Percentiles rank a stretch among this genome's conserved stretches.
Conservation (phyloP, 257 asterid species). For the Nicotiana undulata region DNA sequence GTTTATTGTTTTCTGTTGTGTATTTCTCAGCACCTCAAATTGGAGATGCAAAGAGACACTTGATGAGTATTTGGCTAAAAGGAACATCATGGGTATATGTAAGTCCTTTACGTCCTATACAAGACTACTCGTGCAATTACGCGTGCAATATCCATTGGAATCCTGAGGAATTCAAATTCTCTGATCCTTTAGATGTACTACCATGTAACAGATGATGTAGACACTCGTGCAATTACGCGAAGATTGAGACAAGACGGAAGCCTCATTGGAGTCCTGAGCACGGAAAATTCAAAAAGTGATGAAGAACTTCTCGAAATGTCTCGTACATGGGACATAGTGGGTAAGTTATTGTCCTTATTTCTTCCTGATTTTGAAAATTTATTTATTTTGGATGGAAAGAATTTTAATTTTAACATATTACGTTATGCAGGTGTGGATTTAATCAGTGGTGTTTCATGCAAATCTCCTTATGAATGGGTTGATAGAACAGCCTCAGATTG, state of each 20-base stretch:
- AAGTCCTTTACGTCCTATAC: slow-evolving; percentile 19
- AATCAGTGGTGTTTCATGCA: slow-evolving; percentile 79
- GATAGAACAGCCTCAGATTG: slow-evolving; percentile 54
- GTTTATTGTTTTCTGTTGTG: background rate
- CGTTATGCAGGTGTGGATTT: slow-evolving; percentile 75
- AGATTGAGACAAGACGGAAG: slow-evolving; percentile 82
- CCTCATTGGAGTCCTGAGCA: slow-evolving; percentile 90
- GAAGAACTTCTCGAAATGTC: slow-evolving; percentile 75
- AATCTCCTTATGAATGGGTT: slow-evolving; percentile 79
- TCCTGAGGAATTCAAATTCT: background rate
- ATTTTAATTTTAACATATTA: background rate
- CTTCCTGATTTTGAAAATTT: background rate
- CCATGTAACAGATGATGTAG: slow-evolving; percentile 69
- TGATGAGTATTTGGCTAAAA: slow-evolving; percentile 81
- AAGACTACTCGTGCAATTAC: too few species aligned
- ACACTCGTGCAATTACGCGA: slow-evolving; percentile 96
- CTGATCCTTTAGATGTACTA: slow-evolving; percentile 15
- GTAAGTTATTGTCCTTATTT: slow-evolving; percentile 27
- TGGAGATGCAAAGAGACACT: slow-evolving; percentile 77
- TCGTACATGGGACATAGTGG: slow-evolving; percentile 76
- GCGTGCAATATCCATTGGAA: too few species aligned
- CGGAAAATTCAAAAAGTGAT: slow-evolving; percentile 67
- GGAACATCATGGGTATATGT: slow-evolving; percentile 95
- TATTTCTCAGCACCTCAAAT: slow-evolving; percentile 65
- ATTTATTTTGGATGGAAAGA: background rate